Evolutionary conservation across 1,284 basidiomycete genomes (phyloP).

Genomic region (Tilletia caries): DNA sequence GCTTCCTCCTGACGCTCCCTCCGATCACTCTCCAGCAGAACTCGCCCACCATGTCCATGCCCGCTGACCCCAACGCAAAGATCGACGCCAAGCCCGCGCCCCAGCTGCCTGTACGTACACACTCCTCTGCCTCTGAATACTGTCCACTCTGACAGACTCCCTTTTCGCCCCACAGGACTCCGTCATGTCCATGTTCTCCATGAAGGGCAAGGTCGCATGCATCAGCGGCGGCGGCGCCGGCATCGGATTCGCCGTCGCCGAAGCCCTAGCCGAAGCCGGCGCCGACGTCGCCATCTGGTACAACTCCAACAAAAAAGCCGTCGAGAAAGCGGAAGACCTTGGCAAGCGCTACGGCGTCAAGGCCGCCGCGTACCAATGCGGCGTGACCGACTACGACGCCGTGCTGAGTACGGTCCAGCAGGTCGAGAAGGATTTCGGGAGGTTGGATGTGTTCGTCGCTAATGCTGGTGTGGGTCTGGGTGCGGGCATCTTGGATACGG

Average conservation of each 20-base stretch:
- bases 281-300: constrained; percentile 49
- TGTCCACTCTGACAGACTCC: background rate
- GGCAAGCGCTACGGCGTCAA: constrained; percentile 40
- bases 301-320: constrained; percentile 42
- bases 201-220: constrained; percentile 49
- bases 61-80: constrained; percentile 13
- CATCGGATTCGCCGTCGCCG: constrained; percentile 49
- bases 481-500: constrained; percentile 31
- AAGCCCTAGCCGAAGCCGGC: constrained; percentile 51
- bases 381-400: constrained; percentile 30
- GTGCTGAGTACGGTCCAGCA: constrained; percentile 26
- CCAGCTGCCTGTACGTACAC: constrained; percentile 8
- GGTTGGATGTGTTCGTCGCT: constrained; percentile 40
- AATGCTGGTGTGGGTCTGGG: constrained; percentile 29
- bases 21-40: background rate
- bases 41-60: constrained; percentile 15
- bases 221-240: constrained; percentile 50
- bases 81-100: constrained; percentile 15
- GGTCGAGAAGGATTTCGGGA: constrained; percentile 38
- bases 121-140: too few relatives aligned
- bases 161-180: constrained; percentile 2
- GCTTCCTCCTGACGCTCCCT: background rate
- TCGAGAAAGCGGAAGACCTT: constrained; percentile 38
- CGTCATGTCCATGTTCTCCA: constrained; percentile 28
- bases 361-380: constrained; percentile 45